Percentiles rank a stretch among this genome's conserved stretches.
Evolutionary conservation across 73 alveolate genomes (phyloP).

Genomic region (Diophrys sp.): DNA sequence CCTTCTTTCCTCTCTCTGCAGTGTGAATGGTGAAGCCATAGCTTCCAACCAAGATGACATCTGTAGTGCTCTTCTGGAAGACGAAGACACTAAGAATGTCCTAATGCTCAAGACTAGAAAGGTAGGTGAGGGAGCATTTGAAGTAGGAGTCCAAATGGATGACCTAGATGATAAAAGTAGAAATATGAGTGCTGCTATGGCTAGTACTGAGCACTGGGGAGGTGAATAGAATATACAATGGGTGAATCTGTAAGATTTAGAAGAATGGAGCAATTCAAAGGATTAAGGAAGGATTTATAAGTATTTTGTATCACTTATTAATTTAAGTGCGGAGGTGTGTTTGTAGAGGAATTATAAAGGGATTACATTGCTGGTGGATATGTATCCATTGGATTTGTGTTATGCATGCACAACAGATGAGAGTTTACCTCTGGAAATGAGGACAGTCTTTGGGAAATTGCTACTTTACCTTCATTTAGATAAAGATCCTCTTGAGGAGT

Average conservation of each 20-base stretch:
- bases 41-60: slow-evolving; percentile 44
- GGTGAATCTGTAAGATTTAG: not conserved
- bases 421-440: slow-evolving; percentile 16
- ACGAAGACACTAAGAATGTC: slow-evolving; percentile 30
- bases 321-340: slow-evolving; percentile 36
- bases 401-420: slow-evolving; percentile 5
- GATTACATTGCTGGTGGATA: slow-evolving; percentile 17
- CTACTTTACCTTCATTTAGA: slow-evolving; percentile 41
- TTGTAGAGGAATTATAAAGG: slow-evolving; percentile 47
- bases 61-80: slow-evolving; percentile 40
- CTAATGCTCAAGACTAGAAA: slow-evolving; percentile 15
- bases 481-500: slow-evolving; percentile 46
- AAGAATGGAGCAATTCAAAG: slow-evolving; percentile 1
- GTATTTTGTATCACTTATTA: slow-evolving; percentile 37
- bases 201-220: not conserved
- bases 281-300: slow-evolving; percentile 39
- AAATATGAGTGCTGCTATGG: not conserved
- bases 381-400: slow-evolving; percentile 22
- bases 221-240: not conserved
- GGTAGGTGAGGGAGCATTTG: not conserved
- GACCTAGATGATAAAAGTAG: not conserved
- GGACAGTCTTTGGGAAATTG: slow-evolving; percentile 41
- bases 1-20: slow-evolving; percentile 45
- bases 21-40: slow-evolving; percentile 53
- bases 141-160: not conserved